Evolutionary conservation across 768 basidiomycete genomes (phyloP).

Genomic region (Agrocybe praecox): DNA sequence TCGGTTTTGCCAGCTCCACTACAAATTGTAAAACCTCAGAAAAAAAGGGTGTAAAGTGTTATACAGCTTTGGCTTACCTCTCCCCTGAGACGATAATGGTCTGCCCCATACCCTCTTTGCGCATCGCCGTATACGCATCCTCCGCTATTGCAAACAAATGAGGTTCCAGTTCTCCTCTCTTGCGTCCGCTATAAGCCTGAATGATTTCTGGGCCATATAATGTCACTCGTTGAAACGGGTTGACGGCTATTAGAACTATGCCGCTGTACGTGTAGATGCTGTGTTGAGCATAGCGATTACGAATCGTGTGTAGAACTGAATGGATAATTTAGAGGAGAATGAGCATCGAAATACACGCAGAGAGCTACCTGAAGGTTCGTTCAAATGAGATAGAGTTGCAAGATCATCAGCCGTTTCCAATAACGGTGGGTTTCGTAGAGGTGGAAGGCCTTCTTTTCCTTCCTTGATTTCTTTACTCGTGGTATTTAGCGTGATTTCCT

Average conservation of each 20-base stretch:
- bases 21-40: slow-evolving; percentile 14
- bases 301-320: slow-evolving; percentile 93
- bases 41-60: slow-evolving; percentile 2
- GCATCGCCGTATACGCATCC: slow-evolving; percentile 98
- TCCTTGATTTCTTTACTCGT: slow-evolving; percentile 81
- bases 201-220: slow-evolving; percentile 98
- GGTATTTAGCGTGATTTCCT: slow-evolving; percentile 84
- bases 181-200: slow-evolving; percentile 91
- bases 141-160: slow-evolving; percentile 99
- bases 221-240: slow-evolving; percentile 97
- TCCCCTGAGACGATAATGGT: slow-evolving; percentile 99
- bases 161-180: slow-evolving; percentile 94
- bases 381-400: slow-evolving; percentile 96
- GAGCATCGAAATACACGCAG: neutral
- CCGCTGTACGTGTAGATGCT: slow-evolving; percentile 99
- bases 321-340: neutral
- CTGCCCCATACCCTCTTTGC: slow-evolving; percentile 90
- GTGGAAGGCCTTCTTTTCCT: slow-evolving; percentile 81
- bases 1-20: slow-evolving; percentile 99
- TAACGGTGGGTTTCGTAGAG: slow-evolving; percentile 93
- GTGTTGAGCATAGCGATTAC: slow-evolving; percentile 95
- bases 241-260: slow-evolving; percentile 98
- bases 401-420: slow-evolving; percentile 98
- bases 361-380: slow-evolving; percentile 89
- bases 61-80: slow-evolving; percentile 56